Evolutionary conservation across 2,329 filamentous ascomycete species (phyloP).

Genomic region (Lachnellula subtilissima): DNA sequence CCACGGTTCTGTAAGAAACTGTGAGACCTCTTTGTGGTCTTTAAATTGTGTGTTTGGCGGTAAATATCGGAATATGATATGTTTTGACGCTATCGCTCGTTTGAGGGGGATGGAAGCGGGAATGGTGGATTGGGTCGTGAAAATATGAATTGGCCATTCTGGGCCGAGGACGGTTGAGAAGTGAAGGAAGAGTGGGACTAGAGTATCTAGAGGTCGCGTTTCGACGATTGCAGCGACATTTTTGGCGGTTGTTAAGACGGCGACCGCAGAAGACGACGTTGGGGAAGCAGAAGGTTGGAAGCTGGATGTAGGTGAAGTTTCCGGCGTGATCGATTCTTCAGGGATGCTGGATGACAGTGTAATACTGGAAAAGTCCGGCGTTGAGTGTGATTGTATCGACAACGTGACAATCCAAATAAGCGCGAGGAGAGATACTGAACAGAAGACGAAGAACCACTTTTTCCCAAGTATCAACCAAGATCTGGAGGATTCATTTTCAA

Average conservation of each 20-base stretch:
- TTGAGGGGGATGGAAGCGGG: conserved; percentile 40
- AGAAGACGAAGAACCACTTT: too few species aligned
- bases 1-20: conserved; percentile 46
- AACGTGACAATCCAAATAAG: too few species aligned
- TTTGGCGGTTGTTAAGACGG: neutral
- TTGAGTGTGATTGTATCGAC: too few species aligned
- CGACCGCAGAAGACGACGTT: too few species aligned
- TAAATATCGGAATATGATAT: conserved; percentile 3
- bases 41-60: neutral
- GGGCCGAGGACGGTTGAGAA: conserved; percentile 51
- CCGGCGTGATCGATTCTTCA: too few species aligned
- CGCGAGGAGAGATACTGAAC: too few species aligned
- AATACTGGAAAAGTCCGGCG: too few species aligned
- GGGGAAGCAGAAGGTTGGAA: too few species aligned
- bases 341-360: too few species aligned
- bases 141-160: conserved; percentile 48
- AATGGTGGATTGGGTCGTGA: conserved; percentile 45
- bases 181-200: conserved; percentile 48
- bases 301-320: too few species aligned
- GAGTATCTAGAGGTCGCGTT: conserved; percentile 42
- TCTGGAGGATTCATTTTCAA: too few species aligned
- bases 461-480: too few species aligned
- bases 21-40: neutral
- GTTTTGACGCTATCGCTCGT: conserved; percentile 36
- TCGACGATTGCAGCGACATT: conserved; percentile 48